These are phyloP conservation scores for Acrodontium crateriforme DNA, from an alignment of 2,329 filamentous ascomycete species.

Conservation along the genomic window DNA sequence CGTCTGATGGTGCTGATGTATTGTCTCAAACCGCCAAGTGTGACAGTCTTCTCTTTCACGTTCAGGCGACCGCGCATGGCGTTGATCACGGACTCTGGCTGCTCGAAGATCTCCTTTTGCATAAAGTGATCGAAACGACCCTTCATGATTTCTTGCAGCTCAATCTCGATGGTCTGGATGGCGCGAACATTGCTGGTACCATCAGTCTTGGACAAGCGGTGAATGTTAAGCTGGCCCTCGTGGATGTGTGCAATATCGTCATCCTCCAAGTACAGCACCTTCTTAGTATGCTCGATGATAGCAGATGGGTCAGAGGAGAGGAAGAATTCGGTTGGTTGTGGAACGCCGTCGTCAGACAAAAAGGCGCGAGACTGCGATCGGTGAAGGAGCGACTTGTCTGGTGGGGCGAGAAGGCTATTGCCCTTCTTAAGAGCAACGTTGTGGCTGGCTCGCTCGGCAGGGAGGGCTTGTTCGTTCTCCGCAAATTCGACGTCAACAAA, in stretches of 20 bases:
- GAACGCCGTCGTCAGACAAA: slow-evolving; percentile 94
- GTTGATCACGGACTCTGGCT: slow-evolving; percentile 98
- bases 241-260: slow-evolving; percentile 99
- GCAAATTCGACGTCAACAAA: slow-evolving; percentile 98
- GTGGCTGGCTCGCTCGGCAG: slow-evolving; percentile 88
- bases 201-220: slow-evolving; percentile 92
- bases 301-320: slow-evolving; percentile 95
- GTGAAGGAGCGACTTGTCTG: slow-evolving; percentile 96
- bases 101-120: slow-evolving; percentile 99
- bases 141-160: slow-evolving; percentile 99
- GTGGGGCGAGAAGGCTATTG: slow-evolving; percentile 61
- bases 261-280: slow-evolving; percentile 98
- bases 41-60: slow-evolving; percentile 83
- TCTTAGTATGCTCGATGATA: slow-evolving; percentile 99
- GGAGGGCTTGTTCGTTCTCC: slow-evolving; percentile 68
- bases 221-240: slow-evolving; percentile 97
- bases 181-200: slow-evolving; percentile 94
- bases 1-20: slow-evolving; percentile 95
- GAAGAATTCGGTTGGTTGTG: slow-evolving; percentile 98
- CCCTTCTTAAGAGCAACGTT: slow-evolving; percentile 96
- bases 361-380: slow-evolving; percentile 97
- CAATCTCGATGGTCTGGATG: slow-evolving; percentile 96
- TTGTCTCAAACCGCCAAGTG: slow-evolving; percentile 84
- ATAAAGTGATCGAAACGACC: slow-evolving; percentile 99
- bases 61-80: slow-evolving; percentile 99